phyloP scores from a whole-genome alignment of 73 alveolate genomes.

The Paramecium sonneborni region DNA sequence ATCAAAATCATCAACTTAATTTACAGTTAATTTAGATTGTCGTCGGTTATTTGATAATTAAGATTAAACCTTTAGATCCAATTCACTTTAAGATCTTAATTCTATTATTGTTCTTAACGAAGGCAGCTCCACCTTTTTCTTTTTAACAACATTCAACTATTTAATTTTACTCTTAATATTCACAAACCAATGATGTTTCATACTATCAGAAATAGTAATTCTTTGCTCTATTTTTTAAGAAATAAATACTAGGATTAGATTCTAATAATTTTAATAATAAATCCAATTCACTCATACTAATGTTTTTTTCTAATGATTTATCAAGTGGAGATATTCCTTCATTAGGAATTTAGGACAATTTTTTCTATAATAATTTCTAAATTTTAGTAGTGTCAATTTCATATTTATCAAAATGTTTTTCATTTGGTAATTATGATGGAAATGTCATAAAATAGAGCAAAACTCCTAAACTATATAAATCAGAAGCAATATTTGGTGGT shows the following conservation, averaged over 20 bases:
- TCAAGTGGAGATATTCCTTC: not conserved
- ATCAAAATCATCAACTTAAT: not conserved
- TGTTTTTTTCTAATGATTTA: not conserved
- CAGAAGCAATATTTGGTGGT: slow-evolving; percentile 31
- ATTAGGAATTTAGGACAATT: not conserved
- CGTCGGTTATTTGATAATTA: not conserved
- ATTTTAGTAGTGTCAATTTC: slow-evolving; percentile 3
- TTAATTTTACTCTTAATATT: slow-evolving; percentile 34
- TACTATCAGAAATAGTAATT: not conserved
- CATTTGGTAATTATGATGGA: not conserved
- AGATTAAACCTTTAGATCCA: slow-evolving; percentile 40
- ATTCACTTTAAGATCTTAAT: slow-evolving; percentile 49
- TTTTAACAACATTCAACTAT: not conserved
- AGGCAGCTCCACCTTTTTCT: slow-evolving; percentile 2
- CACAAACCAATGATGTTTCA: slow-evolving; percentile 58
- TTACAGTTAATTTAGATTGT: not conserved
- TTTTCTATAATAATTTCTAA: not conserved
- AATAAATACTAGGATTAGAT: not conserved
- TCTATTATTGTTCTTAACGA: slow-evolving; percentile 27
- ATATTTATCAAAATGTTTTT: slow-evolving; percentile 29
- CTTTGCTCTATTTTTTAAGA: not conserved
- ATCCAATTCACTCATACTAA: slow-evolving; percentile 29
- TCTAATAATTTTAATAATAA: slow-evolving; percentile 9
- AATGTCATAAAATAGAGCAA: slow-evolving; percentile 43
- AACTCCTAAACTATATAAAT: slow-evolving; percentile 51